Percentiles rank a stretch among this genome's conserved stretches.
phyloP scores from a whole-genome alignment of 176 grass and related monocot genomes.

The Tillandsia leiboldiana region DNA sequence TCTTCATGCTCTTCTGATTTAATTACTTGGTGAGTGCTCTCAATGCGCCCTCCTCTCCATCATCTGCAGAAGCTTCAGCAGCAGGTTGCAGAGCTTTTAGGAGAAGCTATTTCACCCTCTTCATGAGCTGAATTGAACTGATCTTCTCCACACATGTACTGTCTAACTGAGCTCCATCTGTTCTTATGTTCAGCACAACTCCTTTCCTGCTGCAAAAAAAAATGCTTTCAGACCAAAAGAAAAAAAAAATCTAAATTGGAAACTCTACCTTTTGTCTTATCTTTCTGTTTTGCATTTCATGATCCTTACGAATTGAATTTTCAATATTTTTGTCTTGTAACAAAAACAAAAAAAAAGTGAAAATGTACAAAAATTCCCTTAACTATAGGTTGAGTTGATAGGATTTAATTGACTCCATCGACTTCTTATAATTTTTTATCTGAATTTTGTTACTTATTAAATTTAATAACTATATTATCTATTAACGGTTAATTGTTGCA shows the following conservation, averaged over 20 bases:
- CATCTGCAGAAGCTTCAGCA: background rate
- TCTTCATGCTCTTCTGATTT: background rate
- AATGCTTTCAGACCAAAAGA: background rate
- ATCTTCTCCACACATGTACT: slow-evolving; percentile 85
- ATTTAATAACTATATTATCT: too few species aligned
- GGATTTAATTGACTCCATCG: too few species aligned
- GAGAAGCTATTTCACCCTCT: slow-evolving; percentile 30
- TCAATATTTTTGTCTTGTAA: too few species aligned
- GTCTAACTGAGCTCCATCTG: slow-evolving; percentile 48
- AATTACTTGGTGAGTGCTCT: background rate
- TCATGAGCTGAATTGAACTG: slow-evolving; percentile 15
- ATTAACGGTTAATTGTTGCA: too few species aligned
- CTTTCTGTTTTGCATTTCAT: background rate
- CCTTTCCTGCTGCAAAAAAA: slow-evolving; percentile 28
- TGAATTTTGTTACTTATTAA: too few species aligned
- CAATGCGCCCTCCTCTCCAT: background rate
- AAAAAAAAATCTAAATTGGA: slow-evolving; percentile 10
- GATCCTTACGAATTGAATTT: too few species aligned
- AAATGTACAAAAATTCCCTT: too few species aligned
- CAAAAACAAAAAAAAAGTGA: too few species aligned
- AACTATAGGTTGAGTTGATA: too few species aligned
- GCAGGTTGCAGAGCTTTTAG: slow-evolving; percentile 30
- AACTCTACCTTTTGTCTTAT: background rate
- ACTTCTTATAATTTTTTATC: too few species aligned
- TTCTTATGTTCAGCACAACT: slow-evolving; percentile 31